A percentile compares a stretch with the other conserved stretches of the same genome.
Conservation (phyloP, 1,139 yeast species). For the Blastobotrys apis region DNA sequence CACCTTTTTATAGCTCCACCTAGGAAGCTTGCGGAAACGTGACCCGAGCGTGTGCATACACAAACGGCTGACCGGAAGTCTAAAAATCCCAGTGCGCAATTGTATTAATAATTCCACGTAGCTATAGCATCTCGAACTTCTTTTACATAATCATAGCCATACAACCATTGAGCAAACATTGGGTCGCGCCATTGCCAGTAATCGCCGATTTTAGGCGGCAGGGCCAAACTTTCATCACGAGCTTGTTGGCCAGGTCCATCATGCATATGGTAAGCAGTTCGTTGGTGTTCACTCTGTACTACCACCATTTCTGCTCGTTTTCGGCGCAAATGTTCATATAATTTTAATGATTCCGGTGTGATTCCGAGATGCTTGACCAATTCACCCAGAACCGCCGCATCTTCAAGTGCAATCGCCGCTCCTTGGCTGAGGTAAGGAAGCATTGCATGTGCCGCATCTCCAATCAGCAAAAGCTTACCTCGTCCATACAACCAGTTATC, state of each 20-base stretch:
- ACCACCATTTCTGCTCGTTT: slow-evolving; percentile 32
- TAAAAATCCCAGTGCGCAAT: no score
- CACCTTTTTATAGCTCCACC: no score
- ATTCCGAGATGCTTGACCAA: slow-evolving; percentile 21
- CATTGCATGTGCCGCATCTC: slow-evolving; percentile 42
- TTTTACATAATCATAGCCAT: slow-evolving; percentile 8
- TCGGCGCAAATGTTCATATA: slow-evolving; percentile 31
- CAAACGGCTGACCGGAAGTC: no score
- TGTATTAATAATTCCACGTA: slow-evolving; percentile 5
- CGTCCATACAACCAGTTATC: slow-evolving; percentile 15
- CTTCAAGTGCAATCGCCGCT: slow-evolving; percentile 42
- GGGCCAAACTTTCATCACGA: slow-evolving; percentile 24
- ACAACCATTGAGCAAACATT: slow-evolving; percentile 6
- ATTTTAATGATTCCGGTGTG: slow-evolving; percentile 17
- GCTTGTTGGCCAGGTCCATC: slow-evolving; percentile 34
- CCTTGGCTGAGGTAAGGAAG: slow-evolving; percentile 43
- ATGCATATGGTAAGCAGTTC: slow-evolving; percentile 32
- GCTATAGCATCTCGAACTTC: slow-evolving; percentile 6
- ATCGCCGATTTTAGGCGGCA: slow-evolving; percentile 3
- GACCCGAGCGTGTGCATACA: no score
- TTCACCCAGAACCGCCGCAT: slow-evolving; percentile 30
- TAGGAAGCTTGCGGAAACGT: no score
- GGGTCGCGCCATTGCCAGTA: slow-evolving; percentile 11
- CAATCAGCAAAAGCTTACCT: slow-evolving; percentile 18
- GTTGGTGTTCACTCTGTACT: slow-evolving; percentile 21